These are phyloP conservation scores for Podila clonocystis DNA, from an alignment of 192 early-diverging fungal species.

Conservation along the genomic window DNA sequence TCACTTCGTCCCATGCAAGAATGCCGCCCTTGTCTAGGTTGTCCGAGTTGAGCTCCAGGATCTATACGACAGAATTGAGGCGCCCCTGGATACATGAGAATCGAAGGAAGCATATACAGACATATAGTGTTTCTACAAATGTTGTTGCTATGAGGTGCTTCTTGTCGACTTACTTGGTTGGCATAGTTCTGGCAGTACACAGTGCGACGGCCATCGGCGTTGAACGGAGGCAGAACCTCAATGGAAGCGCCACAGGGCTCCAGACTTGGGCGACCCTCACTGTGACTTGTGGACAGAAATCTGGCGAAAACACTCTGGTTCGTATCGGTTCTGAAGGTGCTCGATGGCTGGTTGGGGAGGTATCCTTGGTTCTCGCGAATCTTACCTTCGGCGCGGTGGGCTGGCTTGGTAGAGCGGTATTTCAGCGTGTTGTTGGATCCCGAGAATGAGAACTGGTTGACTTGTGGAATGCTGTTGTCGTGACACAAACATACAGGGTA, in stretches of 20 bases:
- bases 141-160: neutral
- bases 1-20: constrained; percentile 69
- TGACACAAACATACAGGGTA: neutral
- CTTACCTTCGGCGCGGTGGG: constrained; percentile 67
- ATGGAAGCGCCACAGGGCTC: constrained; percentile 76
- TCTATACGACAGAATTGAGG: constrained; percentile 14
- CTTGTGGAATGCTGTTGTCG: constrained; percentile 65
- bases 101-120: neutral
- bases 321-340: constrained; percentile 70
- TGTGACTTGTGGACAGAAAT: constrained; percentile 66
- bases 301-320: constrained; percentile 76
- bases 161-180: constrained; percentile 59
- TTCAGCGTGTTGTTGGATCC: constrained; percentile 63
- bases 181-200: constrained; percentile 76
- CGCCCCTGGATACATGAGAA: no score
- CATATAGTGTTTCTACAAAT: neutral
- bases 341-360: constrained; percentile 70
- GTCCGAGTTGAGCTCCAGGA: constrained; percentile 75
- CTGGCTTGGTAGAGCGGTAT: constrained; percentile 70
- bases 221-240: constrained; percentile 59
- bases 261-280: constrained; percentile 67
- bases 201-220: constrained; percentile 68
- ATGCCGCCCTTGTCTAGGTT: constrained; percentile 71
- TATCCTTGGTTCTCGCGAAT: constrained; percentile 79
- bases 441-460: constrained; percentile 75